Base-by-base conservation (phyloP, 108 stramenopile genomes). In the Nitzschia sp. region DNA sequence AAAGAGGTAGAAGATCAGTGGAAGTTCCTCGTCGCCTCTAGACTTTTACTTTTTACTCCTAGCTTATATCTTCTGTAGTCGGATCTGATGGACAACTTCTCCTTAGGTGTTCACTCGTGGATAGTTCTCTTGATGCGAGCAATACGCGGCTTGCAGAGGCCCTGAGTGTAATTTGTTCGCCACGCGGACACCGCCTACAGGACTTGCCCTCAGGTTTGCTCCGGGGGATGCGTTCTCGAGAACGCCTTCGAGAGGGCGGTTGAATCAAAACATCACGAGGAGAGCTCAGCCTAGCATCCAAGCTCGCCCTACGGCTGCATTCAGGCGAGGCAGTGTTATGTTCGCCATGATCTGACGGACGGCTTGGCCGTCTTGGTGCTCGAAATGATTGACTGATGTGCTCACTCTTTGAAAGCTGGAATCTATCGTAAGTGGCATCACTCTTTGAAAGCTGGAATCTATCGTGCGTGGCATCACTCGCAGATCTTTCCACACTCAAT, bases 321-420 rank as follows among this genome's bases (percentile, higher is more conserved):
- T 30, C 30, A n/a, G 29, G 31, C 13, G 21, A 32, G 57, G 31
- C 15, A 11, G 17, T 0, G 57, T 29, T 13, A 1, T 34, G n/a
- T 21, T 41, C 41, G 4, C 57, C 17, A 58, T 32, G 9, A 1
- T 61, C 60, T 32, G 26, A 38, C 1, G 41, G 11, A n/a, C 41
- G 17, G 2, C 38, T 41, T 19, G 60, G 60, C 1, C 60, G 35
- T 22, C 33, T 41, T 22, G 60, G 60, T 31, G 60, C 60, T 34
- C 60, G 36, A 5, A 61, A 61, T 1, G 60, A 61, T 45, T 16
- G 60, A 26, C 60, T 61, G 21, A 61, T 61, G 60, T 61, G 35
- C 26, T 61, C 60, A 25, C 60, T 61, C 41, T 45, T 61, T 15
- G 60, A 61, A 1, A 61, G 60, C 23, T 61, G 35, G 23, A 61